phyloP scores from a whole-genome alignment of 1,139 yeast species.

The Magnusiomyces fungicola region DNA sequence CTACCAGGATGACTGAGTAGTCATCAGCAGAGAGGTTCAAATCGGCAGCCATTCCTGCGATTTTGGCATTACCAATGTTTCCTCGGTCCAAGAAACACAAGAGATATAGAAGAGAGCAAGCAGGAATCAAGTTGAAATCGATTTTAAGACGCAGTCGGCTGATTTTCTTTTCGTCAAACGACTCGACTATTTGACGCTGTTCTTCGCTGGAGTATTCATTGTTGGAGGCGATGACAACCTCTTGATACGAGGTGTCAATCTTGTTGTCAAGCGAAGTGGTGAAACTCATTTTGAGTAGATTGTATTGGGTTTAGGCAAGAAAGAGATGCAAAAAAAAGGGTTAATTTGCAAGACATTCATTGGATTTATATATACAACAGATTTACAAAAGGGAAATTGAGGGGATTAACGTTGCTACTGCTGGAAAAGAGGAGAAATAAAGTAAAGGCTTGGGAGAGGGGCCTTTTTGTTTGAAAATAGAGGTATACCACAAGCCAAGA shows the following conservation, averaged over 20 bases:
- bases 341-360: not conserved
- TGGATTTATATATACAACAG: not conserved
- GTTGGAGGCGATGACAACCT: not conserved
- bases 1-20: constrained; percentile 49
- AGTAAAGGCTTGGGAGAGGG: not conserved
- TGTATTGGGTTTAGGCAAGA: not conserved
- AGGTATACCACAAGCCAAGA: not conserved
- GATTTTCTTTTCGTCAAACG: constrained; percentile 5
- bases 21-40: constrained; percentile 43
- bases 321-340: not conserved
- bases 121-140: constrained; percentile 51
- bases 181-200: constrained; percentile 1
- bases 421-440: not conserved
- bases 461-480: no score
- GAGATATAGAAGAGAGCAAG: constrained; percentile 49
- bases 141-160: constrained; percentile 39
- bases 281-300: not conserved
- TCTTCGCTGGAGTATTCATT: not conserved
- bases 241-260: not conserved
- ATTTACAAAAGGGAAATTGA: not conserved
- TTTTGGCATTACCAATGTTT: constrained; percentile 53
- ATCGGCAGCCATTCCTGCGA: constrained; percentile 51
- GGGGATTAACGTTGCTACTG: not conserved
- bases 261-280: not conserved
- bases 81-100: constrained; percentile 55